Evolutionary conservation across 352 stramenopile species (phyloP).

Genomic region (Phytopythium cucurbitacearum): DNA sequence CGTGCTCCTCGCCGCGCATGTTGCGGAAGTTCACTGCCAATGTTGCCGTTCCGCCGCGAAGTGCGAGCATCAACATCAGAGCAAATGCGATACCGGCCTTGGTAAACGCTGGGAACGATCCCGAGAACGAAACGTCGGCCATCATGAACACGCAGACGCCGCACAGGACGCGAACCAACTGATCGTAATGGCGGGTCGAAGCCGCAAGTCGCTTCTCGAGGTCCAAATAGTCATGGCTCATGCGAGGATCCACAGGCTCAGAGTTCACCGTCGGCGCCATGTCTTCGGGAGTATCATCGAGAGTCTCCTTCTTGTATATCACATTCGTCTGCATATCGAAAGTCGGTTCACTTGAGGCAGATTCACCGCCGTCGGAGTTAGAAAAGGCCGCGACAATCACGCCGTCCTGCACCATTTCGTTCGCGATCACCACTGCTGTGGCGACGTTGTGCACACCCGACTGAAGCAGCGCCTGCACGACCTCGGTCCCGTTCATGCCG

Average conservation of each 20-base stretch:
- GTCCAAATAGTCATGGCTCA: conserved; percentile 9
- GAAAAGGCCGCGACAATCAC: conserved; percentile 20
- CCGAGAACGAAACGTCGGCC: conserved; percentile 21
- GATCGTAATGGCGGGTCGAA: conserved; percentile 21
- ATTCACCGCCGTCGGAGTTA: conserved; percentile 1
- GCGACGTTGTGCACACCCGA: conserved; percentile 38
- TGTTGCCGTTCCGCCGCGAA: conserved; percentile 31
- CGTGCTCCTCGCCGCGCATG: conserved; percentile 8
- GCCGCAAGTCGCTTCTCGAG: conserved; percentile 14
- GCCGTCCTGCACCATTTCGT: conserved; percentile 25
- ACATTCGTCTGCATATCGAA: conserved; percentile 20
- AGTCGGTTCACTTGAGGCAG: background rate
- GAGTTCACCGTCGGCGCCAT: background rate
- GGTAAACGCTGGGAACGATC: conserved; percentile 19
- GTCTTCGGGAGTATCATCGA: background rate
- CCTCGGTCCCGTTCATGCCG: conserved; percentile 26
- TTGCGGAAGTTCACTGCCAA: conserved; percentile 36
- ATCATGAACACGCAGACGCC: conserved; percentile 31
- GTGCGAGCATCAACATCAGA: conserved; percentile 30
- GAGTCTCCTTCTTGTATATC: conserved; percentile 19
- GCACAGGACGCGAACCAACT: conserved; percentile 31
- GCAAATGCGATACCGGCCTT: conserved; percentile 31
- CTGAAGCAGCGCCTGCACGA: conserved; percentile 32
- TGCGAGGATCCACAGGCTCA: background rate
- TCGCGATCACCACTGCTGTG: conserved; percentile 27